phyloP scores from a whole-genome alignment of 2,329 filamentous ascomycete genomes.

The Beauveria asiatica region DNA sequence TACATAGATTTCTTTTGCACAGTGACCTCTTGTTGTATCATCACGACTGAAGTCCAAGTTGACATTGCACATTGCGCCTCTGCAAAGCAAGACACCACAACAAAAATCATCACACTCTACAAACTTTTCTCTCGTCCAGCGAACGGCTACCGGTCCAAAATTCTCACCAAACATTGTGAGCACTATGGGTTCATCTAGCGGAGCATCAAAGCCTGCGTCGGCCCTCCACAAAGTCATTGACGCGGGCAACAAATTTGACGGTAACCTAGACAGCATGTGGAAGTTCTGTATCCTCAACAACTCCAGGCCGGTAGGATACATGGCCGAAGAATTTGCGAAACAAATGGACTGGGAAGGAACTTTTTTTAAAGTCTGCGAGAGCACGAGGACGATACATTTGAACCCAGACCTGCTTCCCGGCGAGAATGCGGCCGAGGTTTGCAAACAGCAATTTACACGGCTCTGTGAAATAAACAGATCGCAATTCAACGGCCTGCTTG shows the following conservation, averaged over 20 bases:
- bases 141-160: not conserved
- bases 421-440: slow-evolving; percentile 14
- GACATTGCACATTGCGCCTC: too few species aligned
- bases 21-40: too few species aligned
- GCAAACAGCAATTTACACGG: slow-evolving; percentile 15
- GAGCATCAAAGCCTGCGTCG: not conserved
- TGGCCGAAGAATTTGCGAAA: slow-evolving; percentile 16
- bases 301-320: slow-evolving; percentile 18
- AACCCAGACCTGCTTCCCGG: slow-evolving; percentile 12
- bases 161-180: not conserved
- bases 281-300: slow-evolving; percentile 18
- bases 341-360: slow-evolving; percentile 16
- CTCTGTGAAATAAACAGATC: slow-evolving; percentile 21
- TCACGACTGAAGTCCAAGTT: too few species aligned
- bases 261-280: slow-evolving; percentile 15
- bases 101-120: not conserved
- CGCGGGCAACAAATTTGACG: slow-evolving; percentile 21
- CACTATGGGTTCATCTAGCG: not conserved
- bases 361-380: slow-evolving; percentile 13
- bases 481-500: slow-evolving; percentile 19
- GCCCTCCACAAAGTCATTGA: slow-evolving; percentile 17
- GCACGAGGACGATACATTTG: slow-evolving; percentile 16
- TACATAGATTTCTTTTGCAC: too few species aligned
- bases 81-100: not conserved
- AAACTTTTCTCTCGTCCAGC: not conserved